These are phyloP conservation scores for Xylaria sp. DNA, from an alignment of 2,329 filamentous ascomycete species.

Conservation along the genomic window DNA sequence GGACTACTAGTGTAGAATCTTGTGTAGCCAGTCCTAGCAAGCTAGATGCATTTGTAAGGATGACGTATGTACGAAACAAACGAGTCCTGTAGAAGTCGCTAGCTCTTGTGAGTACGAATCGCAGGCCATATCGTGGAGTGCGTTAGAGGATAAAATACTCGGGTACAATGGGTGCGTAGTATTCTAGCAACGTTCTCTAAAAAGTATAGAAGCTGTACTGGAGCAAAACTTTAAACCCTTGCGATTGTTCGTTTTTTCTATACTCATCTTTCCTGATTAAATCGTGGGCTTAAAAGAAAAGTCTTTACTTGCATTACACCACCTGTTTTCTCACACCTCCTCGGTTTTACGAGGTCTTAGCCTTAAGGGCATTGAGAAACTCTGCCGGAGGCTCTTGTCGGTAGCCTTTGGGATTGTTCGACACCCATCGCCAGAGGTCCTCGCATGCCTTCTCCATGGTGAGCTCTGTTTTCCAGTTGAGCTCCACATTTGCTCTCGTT, in stretches of 20 bases:
- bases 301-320: neutral
- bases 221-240: neutral
- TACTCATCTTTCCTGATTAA: constrained; percentile 20
- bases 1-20: no score
- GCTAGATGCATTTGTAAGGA: neutral
- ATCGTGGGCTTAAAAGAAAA: constrained; percentile 6
- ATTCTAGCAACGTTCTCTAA: constrained; percentile 12
- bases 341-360: constrained; percentile 42
- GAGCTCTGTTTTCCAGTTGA: constrained; percentile 90
- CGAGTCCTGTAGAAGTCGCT: no score
- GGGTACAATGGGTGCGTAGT: neutral
- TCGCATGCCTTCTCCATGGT: constrained; percentile 93
- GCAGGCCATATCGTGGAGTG: neutral
- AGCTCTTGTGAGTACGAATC: neutral
- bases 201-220: constrained; percentile 10
- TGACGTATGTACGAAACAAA: neutral
- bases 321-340: constrained; percentile 4
- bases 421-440: constrained; percentile 96
- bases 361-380: constrained; percentile 74
- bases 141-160: neutral
- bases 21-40: neutral
- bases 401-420: constrained; percentile 97
- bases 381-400: constrained; percentile 87
- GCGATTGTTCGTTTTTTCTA: constrained; percentile 17
- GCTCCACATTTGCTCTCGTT: constrained; percentile 83